A percentile compares a stretch with the other conserved stretches of the same genome.
Conservation (phyloP, 768 basidiomycete species). For the Auricularia sp. region DNA sequence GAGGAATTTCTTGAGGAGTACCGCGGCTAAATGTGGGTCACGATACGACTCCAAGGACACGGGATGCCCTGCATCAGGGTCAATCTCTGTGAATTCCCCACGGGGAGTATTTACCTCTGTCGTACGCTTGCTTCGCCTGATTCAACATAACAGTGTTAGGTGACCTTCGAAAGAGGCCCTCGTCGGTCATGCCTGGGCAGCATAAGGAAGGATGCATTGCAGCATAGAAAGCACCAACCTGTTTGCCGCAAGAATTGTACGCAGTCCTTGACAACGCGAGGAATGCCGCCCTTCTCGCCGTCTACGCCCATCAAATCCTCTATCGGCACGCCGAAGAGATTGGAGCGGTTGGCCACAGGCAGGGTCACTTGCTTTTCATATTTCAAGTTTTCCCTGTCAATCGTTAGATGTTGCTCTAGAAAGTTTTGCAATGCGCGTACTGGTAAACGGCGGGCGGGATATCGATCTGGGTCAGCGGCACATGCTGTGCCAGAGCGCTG, state of each 20-base stretch:
- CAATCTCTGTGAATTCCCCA: too few species aligned
- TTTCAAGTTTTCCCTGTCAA: constrained; percentile 63
- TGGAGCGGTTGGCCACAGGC: constrained; percentile 51
- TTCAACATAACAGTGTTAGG: constrained; percentile 59
- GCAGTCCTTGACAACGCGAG: constrained; percentile 67
- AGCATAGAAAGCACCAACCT: constrained; percentile 20
- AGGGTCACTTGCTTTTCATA: constrained; percentile 60
- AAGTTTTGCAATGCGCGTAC: constrained; percentile 26
- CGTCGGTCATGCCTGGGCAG: constrained; percentile 45
- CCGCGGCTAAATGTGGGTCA: constrained; percentile 75
- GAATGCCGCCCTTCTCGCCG: constrained; percentile 76
- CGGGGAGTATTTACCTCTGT: constrained; percentile 42
- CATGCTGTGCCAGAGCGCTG: constrained; percentile 63
- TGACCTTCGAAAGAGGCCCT: constrained; percentile 78
- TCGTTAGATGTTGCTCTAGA: constrained; percentile 4
- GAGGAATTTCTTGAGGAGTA: constrained; percentile 77
- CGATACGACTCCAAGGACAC: constrained; percentile 67
- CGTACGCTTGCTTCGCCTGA: constrained; percentile 76
- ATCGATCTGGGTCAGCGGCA: constrained; percentile 83
- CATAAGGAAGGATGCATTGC: not conserved
- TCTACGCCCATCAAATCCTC: constrained; percentile 75
- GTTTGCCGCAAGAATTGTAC: constrained; percentile 60
- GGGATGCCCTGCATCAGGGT: constrained; percentile 45
- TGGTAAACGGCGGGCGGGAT: constrained; percentile 75
- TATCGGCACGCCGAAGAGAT: constrained; percentile 69